Base-by-base conservation (phyloP, 768 basidiomycete genomes). In the Cubamyces sp. region DNA sequence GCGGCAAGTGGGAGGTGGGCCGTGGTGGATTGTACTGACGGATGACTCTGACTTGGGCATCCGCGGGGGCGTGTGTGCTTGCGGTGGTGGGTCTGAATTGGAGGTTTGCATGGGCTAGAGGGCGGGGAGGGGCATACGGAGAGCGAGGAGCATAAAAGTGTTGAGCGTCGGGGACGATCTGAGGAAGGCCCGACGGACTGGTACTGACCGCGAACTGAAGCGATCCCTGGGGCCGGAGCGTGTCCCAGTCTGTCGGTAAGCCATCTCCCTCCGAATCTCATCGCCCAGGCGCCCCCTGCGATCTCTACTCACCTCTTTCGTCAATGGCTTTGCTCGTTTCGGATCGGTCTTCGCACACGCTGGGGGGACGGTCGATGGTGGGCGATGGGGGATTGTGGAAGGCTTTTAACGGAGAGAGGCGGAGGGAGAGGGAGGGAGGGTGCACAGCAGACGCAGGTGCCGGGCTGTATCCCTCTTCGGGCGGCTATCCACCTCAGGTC, bases 81-180 rank as follows among this genome's bases (percentile, higher is more conserved):
- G n/a, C 30, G 62, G 54, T 30, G 58, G 28, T 5, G 15, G 25
- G 57, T 41, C 55, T 34, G 60, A 28, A 1, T 48, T 58, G 49
- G 40, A 53, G 55, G 34, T 61, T 19, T 46, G 63, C 57, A 62
- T 57, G 64, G 70, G 61, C 66, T 48, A 59, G 60, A 59, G 64
- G 65, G 51, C 49, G 48, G 78, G 75, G 64, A 65, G 69, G 52
- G 56, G 64, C 43, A 67, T 57, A 37, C 66, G 62, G 42, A 74
- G 60, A 54, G 71, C 49, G 54, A 59, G 54, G 66, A 64, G 52
- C 71, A 73, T 53, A 71, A 68, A 46, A 77, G 73, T 46, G 70
- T 64, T 59, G 74, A 72, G 57, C 73, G 67, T 58, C 69, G 66
- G 66, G 34, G 48, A 69, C 60, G 66, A 66, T 70, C 66, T 70